Conservation (phyloP, 139 green algal genomes). For the Micromonas pusilla region DNA sequence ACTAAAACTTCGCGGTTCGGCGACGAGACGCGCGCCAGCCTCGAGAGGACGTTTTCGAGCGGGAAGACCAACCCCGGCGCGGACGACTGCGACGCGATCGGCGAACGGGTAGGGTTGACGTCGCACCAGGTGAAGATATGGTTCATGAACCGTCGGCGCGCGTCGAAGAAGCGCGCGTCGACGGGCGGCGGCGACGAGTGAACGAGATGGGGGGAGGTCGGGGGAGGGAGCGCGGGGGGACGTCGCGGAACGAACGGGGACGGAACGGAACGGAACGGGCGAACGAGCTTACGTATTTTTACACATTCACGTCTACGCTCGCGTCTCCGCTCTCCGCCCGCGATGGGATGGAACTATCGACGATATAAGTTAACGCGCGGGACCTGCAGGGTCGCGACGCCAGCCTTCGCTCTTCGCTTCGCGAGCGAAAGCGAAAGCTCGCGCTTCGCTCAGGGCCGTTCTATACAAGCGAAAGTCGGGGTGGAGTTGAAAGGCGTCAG, state of each 20-base stretch:
- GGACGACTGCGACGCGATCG: background rate
- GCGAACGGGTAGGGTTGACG: background rate
- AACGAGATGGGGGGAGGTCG: too few relatives aligned
- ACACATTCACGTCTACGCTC: background rate
- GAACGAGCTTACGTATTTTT: background rate
- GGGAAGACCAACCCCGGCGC: background rate
- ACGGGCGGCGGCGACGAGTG: too few relatives aligned
- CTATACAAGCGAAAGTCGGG: too few relatives aligned
- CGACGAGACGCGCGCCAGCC: background rate
- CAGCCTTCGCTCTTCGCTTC: too few relatives aligned
- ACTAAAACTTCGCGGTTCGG: background rate
- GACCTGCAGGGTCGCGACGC: too few relatives aligned
- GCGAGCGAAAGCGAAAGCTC: too few relatives aligned
- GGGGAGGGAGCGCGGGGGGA: too few relatives aligned
- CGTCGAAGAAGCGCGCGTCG: background rate
- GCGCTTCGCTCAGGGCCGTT: too few relatives aligned
- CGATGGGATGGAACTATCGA: too few relatives aligned
- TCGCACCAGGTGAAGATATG: background rate
- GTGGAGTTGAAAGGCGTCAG: too few relatives aligned
- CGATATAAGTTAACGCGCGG: too few relatives aligned
- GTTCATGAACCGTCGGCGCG: constrained; percentile 7
- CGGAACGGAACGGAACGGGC: background rate
- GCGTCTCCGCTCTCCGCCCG: too few relatives aligned
- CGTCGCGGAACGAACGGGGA: background rate
- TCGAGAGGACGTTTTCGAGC: background rate